Evolutionary conservation across 2,329 filamentous ascomycete genomes (phyloP), one percentile per base, ranked within the genome.

Genomic region (Cladosporium colombiae): DNA sequence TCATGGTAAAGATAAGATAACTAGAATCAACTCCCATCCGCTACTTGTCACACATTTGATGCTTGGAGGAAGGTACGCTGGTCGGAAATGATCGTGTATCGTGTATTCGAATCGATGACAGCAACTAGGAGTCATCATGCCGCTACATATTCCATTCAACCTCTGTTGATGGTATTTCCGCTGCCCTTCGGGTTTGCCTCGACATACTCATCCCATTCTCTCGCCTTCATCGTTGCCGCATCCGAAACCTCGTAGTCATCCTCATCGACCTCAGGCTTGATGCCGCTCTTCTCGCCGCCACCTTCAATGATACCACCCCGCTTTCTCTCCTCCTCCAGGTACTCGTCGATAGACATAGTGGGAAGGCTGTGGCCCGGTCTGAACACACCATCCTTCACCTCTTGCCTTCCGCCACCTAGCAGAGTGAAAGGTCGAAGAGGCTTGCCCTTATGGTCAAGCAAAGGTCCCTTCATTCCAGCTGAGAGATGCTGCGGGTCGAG

Each of bases 301-400:
- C 93, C 95, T 75, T 97, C 91, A 64, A 98, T 91, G 66, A 99
- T 93, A 23, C 92, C 92, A 18, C 95, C 95, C 68, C 91, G 84
- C 70, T 86, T 85, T 74, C 86, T 86, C 81, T 98, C 95, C 78
- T 98, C 94, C 62, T 96, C 95, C 18, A 99, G 83, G 75, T 98
- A 99, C 80, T 99, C 95, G 72, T 99, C 95, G 68, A 99, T 97
- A 1, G 88, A 91, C 95, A 99, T 98, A 3, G 95, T 98, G 0
- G 95, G 95, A 66, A 99, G 81, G 78, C 92, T 97, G 77, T 99
- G 95, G 8, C 95, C 92, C 0, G 92, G 88, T 64, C 91, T 86
- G 79, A 99, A 99, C 0, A 99, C 94, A 2, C 90, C 90, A 66
- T 89, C 84, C 67, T 89, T 86, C 66, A 97, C 79, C 68, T 92